phyloP scores from a whole-genome alignment of 805 yeast genomes.

The Kodamaea leandrae region DNA sequence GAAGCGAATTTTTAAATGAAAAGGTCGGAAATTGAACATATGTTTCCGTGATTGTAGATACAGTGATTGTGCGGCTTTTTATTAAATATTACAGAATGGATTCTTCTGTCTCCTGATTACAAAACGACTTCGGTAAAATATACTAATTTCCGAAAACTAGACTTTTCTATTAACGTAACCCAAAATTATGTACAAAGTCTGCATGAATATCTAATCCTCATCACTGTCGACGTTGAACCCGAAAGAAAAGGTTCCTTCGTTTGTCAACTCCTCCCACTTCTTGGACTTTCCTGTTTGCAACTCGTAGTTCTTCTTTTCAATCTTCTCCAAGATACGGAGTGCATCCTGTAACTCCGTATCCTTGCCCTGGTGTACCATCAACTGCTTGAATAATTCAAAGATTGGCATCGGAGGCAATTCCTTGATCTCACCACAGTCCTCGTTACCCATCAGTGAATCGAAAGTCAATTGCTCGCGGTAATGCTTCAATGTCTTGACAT shows the following conservation, averaged over 20 bases:
- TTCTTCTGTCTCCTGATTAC: no score
- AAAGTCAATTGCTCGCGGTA: slow-evolving; percentile 27
- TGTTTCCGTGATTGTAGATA: no score
- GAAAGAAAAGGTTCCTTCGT: slow-evolving; percentile 25
- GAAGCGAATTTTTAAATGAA: neutral
- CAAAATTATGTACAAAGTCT: no score
- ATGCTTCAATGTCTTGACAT: slow-evolving; percentile 18
- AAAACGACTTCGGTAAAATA: no score
- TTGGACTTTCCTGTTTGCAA: slow-evolving; percentile 41
- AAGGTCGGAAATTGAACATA: no score
- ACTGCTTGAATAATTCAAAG: slow-evolving; percentile 56
- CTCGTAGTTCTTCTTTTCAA: slow-evolving; percentile 32
- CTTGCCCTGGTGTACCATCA: slow-evolving; percentile 42
- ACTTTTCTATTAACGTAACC: no score
- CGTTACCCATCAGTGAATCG: slow-evolving; percentile 35
- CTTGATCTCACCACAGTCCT: slow-evolving; percentile 62
- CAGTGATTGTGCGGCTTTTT: no score
- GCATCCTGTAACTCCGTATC: slow-evolving; percentile 32
- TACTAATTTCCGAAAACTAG: no score
- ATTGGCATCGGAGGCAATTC: slow-evolving; percentile 51
- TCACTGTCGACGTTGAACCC: slow-evolving; percentile 22
- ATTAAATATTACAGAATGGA: no score
- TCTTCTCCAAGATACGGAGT: slow-evolving; percentile 26
- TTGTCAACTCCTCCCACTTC: slow-evolving; percentile 51
- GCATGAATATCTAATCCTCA: neutral